Conservation (phyloP, 2,329 filamentous ascomycete genomes). For the Gyromitra esculenta region DNA sequence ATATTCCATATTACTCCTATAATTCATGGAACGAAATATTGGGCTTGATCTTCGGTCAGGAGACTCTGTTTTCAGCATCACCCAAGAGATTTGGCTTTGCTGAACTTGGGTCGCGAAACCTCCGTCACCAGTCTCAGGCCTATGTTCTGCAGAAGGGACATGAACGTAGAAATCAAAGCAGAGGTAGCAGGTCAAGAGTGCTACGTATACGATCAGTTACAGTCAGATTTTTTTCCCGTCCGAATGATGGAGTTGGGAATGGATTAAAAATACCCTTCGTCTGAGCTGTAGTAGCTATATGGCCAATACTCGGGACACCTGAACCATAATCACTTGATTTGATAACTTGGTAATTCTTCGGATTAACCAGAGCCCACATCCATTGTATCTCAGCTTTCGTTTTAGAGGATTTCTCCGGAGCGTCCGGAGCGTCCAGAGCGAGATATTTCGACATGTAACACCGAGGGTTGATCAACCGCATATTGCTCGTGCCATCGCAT, state of each 20-base stretch:
- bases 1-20: conserved; percentile 43
- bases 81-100: conserved; percentile 46
- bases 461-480: conserved; percentile 25
- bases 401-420: neutral
- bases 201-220: conserved; percentile 23
- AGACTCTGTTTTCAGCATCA: conserved; percentile 43
- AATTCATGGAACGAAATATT: conserved; percentile 46
- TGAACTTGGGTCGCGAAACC: conserved; percentile 27
- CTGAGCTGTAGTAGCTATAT: conserved; percentile 39
- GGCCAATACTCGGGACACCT: conserved; percentile 39
- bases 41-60: conserved; percentile 26
- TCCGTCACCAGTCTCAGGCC: neutral
- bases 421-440: neutral
- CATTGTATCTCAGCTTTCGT: conserved; percentile 29
- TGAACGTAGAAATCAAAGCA: conserved; percentile 42
- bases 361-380: conserved; percentile 42
- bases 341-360: conserved; percentile 26
- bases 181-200: conserved; percentile 36
- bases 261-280: conserved; percentile 16
- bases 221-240: neutral
- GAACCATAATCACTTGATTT: conserved; percentile 19
- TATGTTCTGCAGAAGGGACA: neutral
- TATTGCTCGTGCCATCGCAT: conserved; percentile 7
- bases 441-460: conserved; percentile 42
- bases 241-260: neutral